Conservation (phyloP, 768 basidiomycete genomes). For the Tephrocybe sp. region DNA sequence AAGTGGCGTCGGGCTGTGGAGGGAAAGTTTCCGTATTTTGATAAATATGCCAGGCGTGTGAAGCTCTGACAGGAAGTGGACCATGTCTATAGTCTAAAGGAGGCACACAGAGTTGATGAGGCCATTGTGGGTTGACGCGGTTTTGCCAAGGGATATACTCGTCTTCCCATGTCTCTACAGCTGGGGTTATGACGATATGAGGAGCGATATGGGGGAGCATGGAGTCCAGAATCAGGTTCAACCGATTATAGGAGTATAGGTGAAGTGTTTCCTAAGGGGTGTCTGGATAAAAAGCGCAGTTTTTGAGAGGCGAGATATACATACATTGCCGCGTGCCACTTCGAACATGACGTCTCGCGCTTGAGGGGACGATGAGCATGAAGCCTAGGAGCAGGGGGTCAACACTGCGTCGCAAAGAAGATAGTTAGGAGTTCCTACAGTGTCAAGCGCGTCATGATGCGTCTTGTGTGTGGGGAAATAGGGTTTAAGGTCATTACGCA, state of each 20-base stretch:
- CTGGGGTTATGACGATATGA: conserved; percentile 53
- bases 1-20: not conserved
- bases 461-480: not conserved
- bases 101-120: conserved; percentile 32
- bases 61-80: conserved; percentile 1
- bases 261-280: conserved; percentile 24
- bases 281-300: not conserved
- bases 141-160: conserved; percentile 32
- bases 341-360: conserved; percentile 11
- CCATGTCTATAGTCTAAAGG: conserved; percentile 16
- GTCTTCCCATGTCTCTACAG: conserved; percentile 34
- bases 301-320: not conserved
- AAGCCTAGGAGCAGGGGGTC: not conserved
- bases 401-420: not conserved
- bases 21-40: not conserved
- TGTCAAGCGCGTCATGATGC: conserved; percentile 6
- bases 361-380: not conserved
- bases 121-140: conserved; percentile 32
- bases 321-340: conserved; percentile 13
- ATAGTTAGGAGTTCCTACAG: conserved; percentile 3
- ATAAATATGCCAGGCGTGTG: not conserved
- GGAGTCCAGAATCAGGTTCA: conserved; percentile 46
- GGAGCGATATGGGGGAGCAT: conserved; percentile 35
- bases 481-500: conserved; percentile 2
- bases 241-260: conserved; percentile 21